Evolutionary conservation across 805 yeast species (phyloP).

Genomic region (Torulaspora gathmanii): DNA sequence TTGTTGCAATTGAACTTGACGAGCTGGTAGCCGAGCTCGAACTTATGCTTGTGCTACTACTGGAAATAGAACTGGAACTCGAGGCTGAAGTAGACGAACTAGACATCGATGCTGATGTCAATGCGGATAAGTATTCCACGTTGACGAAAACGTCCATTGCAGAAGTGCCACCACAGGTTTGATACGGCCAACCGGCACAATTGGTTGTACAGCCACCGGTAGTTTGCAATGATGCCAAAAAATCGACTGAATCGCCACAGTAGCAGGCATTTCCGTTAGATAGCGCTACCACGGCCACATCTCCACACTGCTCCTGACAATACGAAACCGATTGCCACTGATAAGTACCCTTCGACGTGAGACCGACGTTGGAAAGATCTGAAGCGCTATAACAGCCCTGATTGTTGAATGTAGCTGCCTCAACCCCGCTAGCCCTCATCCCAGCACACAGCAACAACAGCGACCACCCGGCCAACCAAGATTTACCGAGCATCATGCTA

Average conservation of each 20-base stretch:
- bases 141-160: conserved; percentile 45
- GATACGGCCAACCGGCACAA: conserved; percentile 62
- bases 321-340: conserved; percentile 55
- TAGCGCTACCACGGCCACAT: conserved; percentile 47
- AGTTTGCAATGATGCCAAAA: conserved; percentile 36
- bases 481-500: neutral
- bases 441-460: neutral
- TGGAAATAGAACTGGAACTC: neutral
- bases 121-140: conserved; percentile 19
- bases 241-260: conserved; percentile 49
- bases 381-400: conserved; percentile 38
- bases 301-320: conserved; percentile 52
- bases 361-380: conserved; percentile 22
- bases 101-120: neutral
- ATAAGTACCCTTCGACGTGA: conserved; percentile 43
- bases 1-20: conserved; percentile 1
- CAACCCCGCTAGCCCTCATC: neutral
- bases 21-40: conserved; percentile 14
- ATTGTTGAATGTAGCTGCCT: conserved; percentile 19
- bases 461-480: neutral
- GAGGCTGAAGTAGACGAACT: neutral
- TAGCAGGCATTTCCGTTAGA: conserved; percentile 54
- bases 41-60: conserved; percentile 1
- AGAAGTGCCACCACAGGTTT: conserved; percentile 59
- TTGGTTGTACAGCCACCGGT: conserved; percentile 39